Percentiles rank a stretch among this genome's conserved stretches.
These are phyloP conservation scores for Mediolabrus comicus DNA, from an alignment of 108 stramenopile genomes.

Conservation along the genomic window DNA sequence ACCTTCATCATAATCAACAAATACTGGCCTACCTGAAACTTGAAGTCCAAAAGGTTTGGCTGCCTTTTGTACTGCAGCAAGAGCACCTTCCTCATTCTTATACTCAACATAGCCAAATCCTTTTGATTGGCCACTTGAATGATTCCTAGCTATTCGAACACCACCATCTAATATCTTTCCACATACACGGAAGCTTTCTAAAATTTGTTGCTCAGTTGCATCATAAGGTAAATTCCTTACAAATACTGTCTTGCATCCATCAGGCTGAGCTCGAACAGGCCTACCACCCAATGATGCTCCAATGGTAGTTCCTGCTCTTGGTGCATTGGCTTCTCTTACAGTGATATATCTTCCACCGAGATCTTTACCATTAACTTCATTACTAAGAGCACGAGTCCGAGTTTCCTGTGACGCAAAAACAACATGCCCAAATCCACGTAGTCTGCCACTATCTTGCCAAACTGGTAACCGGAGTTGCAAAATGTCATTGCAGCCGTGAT, in stretches of 20 bases:
- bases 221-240: constrained; percentile 92
- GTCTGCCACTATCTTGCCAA: constrained; percentile 92
- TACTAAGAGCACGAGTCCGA: constrained; percentile 55
- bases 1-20: constrained; percentile 82
- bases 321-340: constrained; percentile 68
- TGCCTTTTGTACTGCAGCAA: constrained; percentile 55
- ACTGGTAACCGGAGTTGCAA: constrained; percentile 81
- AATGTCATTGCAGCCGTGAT: constrained; percentile 58
- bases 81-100: constrained; percentile 58
- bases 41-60: constrained; percentile 48
- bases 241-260: constrained; percentile 79
- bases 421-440: constrained; percentile 94
- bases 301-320: constrained; percentile 33
- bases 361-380: constrained; percentile 64
- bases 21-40: constrained; percentile 54
- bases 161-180: constrained; percentile 63
- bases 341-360: constrained; percentile 82
- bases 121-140: constrained; percentile 59
- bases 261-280: constrained; percentile 36
- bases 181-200: constrained; percentile 54
- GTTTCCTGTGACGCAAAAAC: constrained; percentile 64
- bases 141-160: constrained; percentile 74
- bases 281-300: constrained; percentile 20
- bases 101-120: constrained; percentile 84
- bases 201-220: constrained; percentile 80